Evolutionary conservation across 2,329 filamentous ascomycete genomes (phyloP), one percentile per base, ranked within the genome.

Genomic region (Ophiognomonia clavigignenti-juglandacearum): DNA sequence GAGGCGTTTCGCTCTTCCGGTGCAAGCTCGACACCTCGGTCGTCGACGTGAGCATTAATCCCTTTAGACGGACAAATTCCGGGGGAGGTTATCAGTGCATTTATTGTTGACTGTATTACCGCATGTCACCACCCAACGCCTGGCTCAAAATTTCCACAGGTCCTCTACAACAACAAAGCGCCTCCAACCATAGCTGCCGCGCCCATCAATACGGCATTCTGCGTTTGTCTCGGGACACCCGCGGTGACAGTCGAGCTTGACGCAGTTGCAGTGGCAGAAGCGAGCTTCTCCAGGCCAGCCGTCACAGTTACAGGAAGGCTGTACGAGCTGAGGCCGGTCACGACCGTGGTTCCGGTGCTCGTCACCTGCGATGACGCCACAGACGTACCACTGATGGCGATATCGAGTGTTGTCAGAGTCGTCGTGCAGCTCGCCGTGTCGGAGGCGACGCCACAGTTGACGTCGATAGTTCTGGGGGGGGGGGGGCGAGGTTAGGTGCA

Each of bases 281-380:
- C 19, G n/a, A 71, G 57, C 56, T 67, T 68, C 42, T 68, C 61
- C 27, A 59, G 45, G 4, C 68, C 69, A 14, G 63, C 64, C 16
- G 67, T 69, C 43, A 71, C 52, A 27, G 64, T 66, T 20, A 70
- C 60, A 46, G 65, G 59, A 11, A 54, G 26, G 32, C 60, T 51
- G 32, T 45, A 47, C 8, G 44, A 43, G 24, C 32, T 42, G 48
- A 64, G 60, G 18, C 51, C 55, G 4, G 54, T 52, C 6, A 54
- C 37, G 11, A 47, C 39, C 7, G 44, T 41, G 11, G 31, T 24
- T 23, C 47, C 47, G n/a, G 47, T 43, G 24, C 20, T 41, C 4
- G 42, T 48, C 16, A 37, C 38, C 31, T 36, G 43, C 8, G 45
- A 44, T 11, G 38, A 38, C 7, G 39, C 39, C 6, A 32, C 40